Base-by-base conservation (phyloP, 306 rosid genomes). In the Castanea mollissima region DNA sequence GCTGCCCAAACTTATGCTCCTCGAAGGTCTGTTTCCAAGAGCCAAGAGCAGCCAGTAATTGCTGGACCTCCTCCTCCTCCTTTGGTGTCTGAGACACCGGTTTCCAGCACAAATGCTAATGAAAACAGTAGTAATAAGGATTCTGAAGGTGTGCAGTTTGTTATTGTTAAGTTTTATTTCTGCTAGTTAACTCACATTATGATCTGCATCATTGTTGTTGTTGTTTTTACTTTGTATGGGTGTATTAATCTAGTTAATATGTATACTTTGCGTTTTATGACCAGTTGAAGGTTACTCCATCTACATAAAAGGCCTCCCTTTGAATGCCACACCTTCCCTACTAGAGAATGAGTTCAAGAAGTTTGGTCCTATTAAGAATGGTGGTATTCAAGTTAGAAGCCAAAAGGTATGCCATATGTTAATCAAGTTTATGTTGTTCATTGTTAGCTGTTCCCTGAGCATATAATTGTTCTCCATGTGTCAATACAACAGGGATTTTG, bases 221-320 rank as follows among this genome's bases (percentile, higher is more conserved):
- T 23, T 44, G 3, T 2, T 38, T 11, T 21, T 10, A 20, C 20
- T 49, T 27, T 68, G 44, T 12, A 0, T 55, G 32, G 34, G 7
- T 54, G 49, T 71, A 63, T 55, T 74, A 32, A 75, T 23, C 60
- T 58, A 20, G 46, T 41, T 29, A 9, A 5, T 25, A 56, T 25
- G 58, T 62, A 52, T 27, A 32, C 4, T 75, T 71, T 31, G 38
- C n/a, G 25, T 25, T 49, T 49, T 49, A 11, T 76, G 51, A 75
- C 52, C 90, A 94, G 94, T 88, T 3, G 93, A 94, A 72, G 97
- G 98, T 9, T 87, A 89, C 81, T 94, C 98, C 76, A 89, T 94
- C 82, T 91, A 88, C 67, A 69, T 94, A 55, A 90, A 83, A 74
- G 86, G 90, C 67, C 85, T 94, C 52, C 87, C 97, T 15, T 0